A percentile compares a stretch with the other conserved stretches of the same genome.
phyloP scores from a whole-genome alignment of 1,284 basidiomycete genomes.

The Gymnopus androsaceus region DNA sequence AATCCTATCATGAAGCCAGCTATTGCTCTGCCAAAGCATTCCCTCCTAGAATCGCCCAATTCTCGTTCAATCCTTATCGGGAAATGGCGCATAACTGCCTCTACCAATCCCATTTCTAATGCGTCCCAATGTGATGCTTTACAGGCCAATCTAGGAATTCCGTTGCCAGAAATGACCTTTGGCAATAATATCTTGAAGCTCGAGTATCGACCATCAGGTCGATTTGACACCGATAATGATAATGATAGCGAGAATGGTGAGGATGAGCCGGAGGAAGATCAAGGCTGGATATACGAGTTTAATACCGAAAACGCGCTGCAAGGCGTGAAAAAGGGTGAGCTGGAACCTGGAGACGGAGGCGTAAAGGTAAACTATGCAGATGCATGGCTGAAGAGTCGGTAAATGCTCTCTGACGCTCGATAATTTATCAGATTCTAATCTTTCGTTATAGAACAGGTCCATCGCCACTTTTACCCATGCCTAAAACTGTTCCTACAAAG shows the following conservation, averaged over 20 bases:
- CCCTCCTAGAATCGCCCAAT: constrained; percentile 64
- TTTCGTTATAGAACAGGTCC: constrained; percentile 56
- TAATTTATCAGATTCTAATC: constrained; percentile 7
- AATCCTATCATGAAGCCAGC: constrained; percentile 39
- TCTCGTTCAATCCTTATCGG: constrained; percentile 65
- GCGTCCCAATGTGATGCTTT: constrained; percentile 72
- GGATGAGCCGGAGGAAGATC: neutral
- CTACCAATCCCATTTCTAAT: constrained; percentile 75
- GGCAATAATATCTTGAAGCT: constrained; percentile 82
- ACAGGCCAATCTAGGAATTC: constrained; percentile 60
- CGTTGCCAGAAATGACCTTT: constrained; percentile 97
- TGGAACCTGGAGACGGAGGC: constrained; percentile 79
- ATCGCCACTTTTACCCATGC: constrained; percentile 65
- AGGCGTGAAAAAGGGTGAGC: constrained; percentile 76
- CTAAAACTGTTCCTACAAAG: constrained; percentile 74
- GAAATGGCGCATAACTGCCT: constrained; percentile 66
- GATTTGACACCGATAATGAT: too few relatives aligned
- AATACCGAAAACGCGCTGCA: constrained; percentile 71
- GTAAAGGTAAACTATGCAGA: constrained; percentile 96
- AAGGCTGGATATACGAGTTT: constrained; percentile 66
- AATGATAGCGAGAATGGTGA: neutral
- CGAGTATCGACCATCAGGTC: constrained; percentile 44
- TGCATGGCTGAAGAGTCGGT: constrained; percentile 91
- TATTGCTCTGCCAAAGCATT: constrained; percentile 58
- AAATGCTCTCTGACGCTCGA: constrained; percentile 26